Evolutionary conservation across 1,139 yeast genomes (phyloP), one percentile per base, ranked within the genome.

Genomic region (Candida pseudoviswanathii): DNA sequence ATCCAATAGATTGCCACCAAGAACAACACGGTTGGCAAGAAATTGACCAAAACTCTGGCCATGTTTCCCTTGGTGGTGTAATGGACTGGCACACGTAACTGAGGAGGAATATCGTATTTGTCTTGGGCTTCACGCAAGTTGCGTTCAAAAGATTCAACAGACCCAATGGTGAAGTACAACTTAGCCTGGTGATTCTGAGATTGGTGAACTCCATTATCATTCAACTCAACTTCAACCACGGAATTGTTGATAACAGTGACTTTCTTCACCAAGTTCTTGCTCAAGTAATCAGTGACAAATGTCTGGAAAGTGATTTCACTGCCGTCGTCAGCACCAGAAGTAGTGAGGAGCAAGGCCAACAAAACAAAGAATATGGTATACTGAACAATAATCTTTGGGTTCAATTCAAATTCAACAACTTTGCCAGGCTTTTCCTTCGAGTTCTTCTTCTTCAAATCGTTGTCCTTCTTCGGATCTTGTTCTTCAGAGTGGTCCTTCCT

Each of bases 141-240:
- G 51, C 86, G 84, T 70, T 95, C 99, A 68, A 95, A 94, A n/a
- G 85, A 75, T 59, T 91, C 97, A 25, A 92, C 84, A 0, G 96
- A 89, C 4, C 99, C 99, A 61, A 95, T 90, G 41, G 89, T 84
- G 71, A 95, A 95, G 50, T 64, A 65, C 50, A 61, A 70, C 29
- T 57, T 54, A 58, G 60, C 10, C 49, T 51, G 11, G 56, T 57
- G 30, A 8, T 58, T 56, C 33, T 61, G 54, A 49, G 59, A 64
- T 48, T 70, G 74, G 4, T 64, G 56, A 47, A 61, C 60, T 8
- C 77, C 80, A 42, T 61, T 59, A 7, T 73, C 77, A 56, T 70
- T 75, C 49, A 76, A 63, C 52, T 74, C 79, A 37, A 76, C 55
- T 26, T 64, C 54, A 5, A 75, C 80, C 22, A 68, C 68, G 53